Conservation (phyloP, 192 early-diverging fungal genomes). For the Coemansia sp. region DNA sequence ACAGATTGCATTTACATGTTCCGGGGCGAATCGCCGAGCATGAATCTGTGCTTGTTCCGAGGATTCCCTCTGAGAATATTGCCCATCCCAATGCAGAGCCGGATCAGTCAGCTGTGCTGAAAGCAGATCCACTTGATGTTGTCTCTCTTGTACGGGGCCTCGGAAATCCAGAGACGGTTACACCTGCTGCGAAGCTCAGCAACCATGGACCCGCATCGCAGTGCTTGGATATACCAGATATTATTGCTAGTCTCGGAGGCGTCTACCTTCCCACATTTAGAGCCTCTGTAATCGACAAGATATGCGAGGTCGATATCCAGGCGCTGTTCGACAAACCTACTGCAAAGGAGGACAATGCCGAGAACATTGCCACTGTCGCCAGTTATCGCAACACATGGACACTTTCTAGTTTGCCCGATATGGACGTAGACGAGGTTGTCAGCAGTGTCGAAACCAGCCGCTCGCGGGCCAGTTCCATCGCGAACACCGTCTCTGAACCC, state of each 20-base stretch:
- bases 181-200: neutral
- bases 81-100: neutral
- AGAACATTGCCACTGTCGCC: neutral
- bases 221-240: conserved; percentile 17
- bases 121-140: neutral
- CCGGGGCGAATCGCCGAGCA: conserved; percentile 2
- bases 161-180: neutral
- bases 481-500: neutral
- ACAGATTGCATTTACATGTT: neutral
- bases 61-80: neutral
- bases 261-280: conserved; percentile 29
- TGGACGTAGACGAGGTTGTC: conserved; percentile 39
- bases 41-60: neutral
- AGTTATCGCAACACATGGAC: neutral
- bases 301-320: conserved; percentile 21
- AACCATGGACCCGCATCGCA: neutral
- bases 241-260: conserved; percentile 37
- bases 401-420: conserved; percentile 11
- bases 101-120: neutral
- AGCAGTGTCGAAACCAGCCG: conserved; percentile 9
- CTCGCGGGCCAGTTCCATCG: conserved; percentile 33
- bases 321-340: conserved; percentile 11
- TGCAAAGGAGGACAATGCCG: neutral
- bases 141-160: neutral
- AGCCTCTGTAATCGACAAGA: conserved; percentile 8